Conservation (phyloP, 306 rosid genomes). For the Vigna radiata region DNA sequence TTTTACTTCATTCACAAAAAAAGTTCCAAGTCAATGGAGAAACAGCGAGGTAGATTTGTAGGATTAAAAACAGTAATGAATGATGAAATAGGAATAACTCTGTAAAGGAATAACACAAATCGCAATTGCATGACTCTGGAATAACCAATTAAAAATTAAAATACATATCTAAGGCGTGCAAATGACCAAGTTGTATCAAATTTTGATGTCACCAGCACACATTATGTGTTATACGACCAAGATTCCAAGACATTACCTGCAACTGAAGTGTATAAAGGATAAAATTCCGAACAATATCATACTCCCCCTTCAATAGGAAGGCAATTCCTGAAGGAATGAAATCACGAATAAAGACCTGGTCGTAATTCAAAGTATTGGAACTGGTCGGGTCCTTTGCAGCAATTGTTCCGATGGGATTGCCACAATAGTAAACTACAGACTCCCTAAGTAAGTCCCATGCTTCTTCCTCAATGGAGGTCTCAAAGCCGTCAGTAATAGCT, state of each 20-base stretch:
- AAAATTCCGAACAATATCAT: slow-evolving; percentile 87
- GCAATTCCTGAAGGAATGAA: slow-evolving; percentile 93
- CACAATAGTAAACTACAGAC: slow-evolving; percentile 75
- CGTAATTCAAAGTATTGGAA: slow-evolving; percentile 76
- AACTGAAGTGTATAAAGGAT: slow-evolving; percentile 86
- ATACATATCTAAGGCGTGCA: slow-evolving; percentile 14
- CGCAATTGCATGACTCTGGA: slow-evolving; percentile 20
- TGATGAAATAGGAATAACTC: slow-evolving; percentile 23
- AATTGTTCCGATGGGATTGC: slow-evolving; percentile 86
- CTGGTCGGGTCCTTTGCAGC: slow-evolving; percentile 81
- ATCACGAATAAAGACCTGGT: slow-evolving; percentile 90
- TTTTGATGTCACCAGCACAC: slow-evolving; percentile 18
- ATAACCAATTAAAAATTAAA: slow-evolving; percentile 29
- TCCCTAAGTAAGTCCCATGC: slow-evolving; percentile 85
- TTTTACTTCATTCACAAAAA: slow-evolving; percentile 36
- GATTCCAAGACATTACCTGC: slow-evolving; percentile 63
- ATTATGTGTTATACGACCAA: slow-evolving; percentile 15
- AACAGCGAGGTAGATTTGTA: slow-evolving; percentile 10
- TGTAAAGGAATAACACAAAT: slow-evolving; percentile 20
- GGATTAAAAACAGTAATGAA: slow-evolving; percentile 8
- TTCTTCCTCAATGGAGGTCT: slow-evolving; percentile 68
- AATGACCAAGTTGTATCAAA: slow-evolving; percentile 13
- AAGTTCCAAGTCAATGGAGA: slow-evolving; percentile 11
- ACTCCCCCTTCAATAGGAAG: slow-evolving; percentile 85
- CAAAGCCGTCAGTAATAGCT: slow-evolving; percentile 48